A percentile compares a stretch with the other conserved stretches of the same genome.
Evolutionary conservation across 1,284 basidiomycete species (phyloP).

Genomic region (Uromyces viciae-fabae): DNA sequence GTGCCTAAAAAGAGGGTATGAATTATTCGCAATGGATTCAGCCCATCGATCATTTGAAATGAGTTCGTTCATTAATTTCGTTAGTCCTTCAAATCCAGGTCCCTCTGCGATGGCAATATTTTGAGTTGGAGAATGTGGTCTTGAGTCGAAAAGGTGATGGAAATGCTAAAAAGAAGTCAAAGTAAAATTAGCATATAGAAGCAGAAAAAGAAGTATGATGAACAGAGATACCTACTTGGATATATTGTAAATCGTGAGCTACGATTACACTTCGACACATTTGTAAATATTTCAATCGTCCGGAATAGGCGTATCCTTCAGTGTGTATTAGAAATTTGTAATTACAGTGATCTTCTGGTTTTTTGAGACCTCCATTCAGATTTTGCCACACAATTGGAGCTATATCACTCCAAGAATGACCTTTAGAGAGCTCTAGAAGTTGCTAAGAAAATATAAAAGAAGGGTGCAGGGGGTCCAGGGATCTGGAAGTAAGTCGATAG

Average conservation of each 20-base stretch:
- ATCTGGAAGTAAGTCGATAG: not conserved
- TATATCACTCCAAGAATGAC: conserved; percentile 32
- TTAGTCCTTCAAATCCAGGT: conserved; percentile 50
- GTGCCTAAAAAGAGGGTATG: conserved; percentile 52
- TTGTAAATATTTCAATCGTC: conserved; percentile 55
- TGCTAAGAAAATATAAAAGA: not conserved
- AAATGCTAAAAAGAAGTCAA: conserved; percentile 52
- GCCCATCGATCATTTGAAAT: conserved; percentile 50
- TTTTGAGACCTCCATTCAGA: conserved; percentile 47
- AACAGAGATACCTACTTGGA: conserved; percentile 26
- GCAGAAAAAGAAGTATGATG: not conserved
- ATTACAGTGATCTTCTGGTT: conserved; percentile 54
- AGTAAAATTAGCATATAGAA: not conserved
- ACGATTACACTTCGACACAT: conserved; percentile 55
- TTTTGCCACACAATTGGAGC: conserved; percentile 28
- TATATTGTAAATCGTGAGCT: conserved; percentile 50
- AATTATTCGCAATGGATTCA: conserved; percentile 53
- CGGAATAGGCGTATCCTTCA: conserved; percentile 55
- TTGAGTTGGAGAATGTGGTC: conserved; percentile 52
- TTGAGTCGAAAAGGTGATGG: conserved; percentile 54
- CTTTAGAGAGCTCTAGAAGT: conserved; percentile 29
- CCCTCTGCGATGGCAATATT: conserved; percentile 54
- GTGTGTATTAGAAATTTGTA: conserved; percentile 55
- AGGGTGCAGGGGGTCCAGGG: no score
- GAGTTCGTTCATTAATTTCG: conserved; percentile 53